These are phyloP conservation scores for Pisolithus tinctorius DNA, from an alignment of 768 basidiomycete genomes.

Conservation along the genomic window DNA sequence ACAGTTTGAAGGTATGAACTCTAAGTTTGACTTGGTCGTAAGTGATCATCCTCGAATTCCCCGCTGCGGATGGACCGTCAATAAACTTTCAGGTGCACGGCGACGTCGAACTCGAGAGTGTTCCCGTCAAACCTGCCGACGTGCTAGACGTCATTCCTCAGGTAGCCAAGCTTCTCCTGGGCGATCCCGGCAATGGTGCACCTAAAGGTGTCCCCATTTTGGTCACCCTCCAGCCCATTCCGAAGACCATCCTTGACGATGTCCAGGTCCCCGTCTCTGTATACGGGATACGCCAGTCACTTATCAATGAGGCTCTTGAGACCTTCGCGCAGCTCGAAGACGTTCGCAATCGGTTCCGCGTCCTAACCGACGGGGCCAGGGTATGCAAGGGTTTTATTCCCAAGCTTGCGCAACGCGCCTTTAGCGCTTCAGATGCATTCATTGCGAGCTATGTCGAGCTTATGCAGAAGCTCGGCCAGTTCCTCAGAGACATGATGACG, in stretches of 20 bases:
- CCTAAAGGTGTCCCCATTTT: neutral
- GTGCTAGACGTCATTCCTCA: neutral
- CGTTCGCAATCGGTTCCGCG: neutral
- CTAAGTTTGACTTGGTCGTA: neutral
- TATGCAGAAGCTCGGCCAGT: neutral
- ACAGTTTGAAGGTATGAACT: neutral
- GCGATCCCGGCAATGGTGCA: neutral
- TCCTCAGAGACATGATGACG: neutral
- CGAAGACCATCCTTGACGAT: neutral
- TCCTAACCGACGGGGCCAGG: neutral
- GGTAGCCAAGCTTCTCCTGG: neutral
- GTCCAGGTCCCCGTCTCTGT: neutral
- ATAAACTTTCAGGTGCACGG: neutral
- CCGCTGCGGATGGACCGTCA: neutral
- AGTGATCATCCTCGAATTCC: too few relatives aligned
- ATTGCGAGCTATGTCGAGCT: neutral
- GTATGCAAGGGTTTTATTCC: neutral
- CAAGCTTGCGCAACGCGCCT: neutral
- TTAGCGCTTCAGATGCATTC: neutral
- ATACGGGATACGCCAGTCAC: neutral
- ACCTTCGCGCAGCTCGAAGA: neutral
- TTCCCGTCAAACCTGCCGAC: neutral
- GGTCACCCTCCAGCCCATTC: neutral
- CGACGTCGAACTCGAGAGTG: neutral
- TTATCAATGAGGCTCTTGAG: neutral